Percentiles rank a stretch among this genome's conserved stretches.
Conservation (phyloP, 345 rosid genomes). For the Eucalyptus sideroxylon region DNA sequence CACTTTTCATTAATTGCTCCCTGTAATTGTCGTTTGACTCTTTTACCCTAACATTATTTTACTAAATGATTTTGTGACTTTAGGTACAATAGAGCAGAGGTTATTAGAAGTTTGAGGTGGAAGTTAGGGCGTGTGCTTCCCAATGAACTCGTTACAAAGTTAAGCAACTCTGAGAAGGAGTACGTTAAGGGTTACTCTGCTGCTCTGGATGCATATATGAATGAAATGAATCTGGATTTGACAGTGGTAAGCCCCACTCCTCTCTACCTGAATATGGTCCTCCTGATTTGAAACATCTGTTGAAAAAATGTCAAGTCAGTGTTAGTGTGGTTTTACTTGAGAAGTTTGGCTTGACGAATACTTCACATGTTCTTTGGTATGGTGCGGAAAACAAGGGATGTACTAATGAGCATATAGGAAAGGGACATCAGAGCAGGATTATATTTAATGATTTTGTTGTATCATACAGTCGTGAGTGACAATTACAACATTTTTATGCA, state of each 20-base stretch:
- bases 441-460: not conserved
- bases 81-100: slow-evolving; percentile 77
- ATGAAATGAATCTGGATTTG: slow-evolving; percentile 56
- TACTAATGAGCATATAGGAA: not conserved
- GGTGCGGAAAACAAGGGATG: not conserved
- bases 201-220: slow-evolving; percentile 64
- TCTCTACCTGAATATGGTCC: not conserved
- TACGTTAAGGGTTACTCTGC: slow-evolving; percentile 60
- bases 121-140: slow-evolving; percentile 71
- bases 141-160: slow-evolving; percentile 60
- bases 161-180: slow-evolving; percentile 50
- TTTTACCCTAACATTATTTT: not conserved
- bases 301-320: not conserved
- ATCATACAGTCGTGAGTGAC: not conserved
- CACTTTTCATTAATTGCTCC: not conserved
- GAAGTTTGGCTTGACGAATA: not conserved
- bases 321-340: not conserved
- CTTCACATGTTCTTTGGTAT: not conserved
- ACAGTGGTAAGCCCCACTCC: slow-evolving; percentile 46
- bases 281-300: not conserved
- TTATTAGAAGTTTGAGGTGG: slow-evolving; percentile 64
- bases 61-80: not conserved
- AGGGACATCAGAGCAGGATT: not conserved
- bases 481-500: not conserved
- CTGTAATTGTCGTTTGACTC: not conserved